Evolutionary conservation across 805 yeast genomes (phyloP), one percentile per base, ranked within the genome.

Genomic region (Ogataea nonfermentans): DNA sequence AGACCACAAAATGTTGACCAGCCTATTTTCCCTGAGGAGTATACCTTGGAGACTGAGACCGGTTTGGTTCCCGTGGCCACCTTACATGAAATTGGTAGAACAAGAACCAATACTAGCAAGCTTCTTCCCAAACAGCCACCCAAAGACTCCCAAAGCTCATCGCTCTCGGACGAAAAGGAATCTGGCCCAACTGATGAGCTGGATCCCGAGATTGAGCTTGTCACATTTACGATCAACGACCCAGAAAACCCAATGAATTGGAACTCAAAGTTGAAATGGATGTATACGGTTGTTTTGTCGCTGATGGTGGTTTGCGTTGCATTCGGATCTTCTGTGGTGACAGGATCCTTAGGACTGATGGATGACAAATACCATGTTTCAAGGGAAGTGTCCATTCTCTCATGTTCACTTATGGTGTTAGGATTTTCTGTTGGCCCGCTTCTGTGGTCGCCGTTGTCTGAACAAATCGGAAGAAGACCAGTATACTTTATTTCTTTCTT

Each of bases 221-320:
- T 90, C 41, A 89, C 96, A 0, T 89, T 88, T 59, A 66, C 70
- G 6, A 67, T 79, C 13, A 74, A 77, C 47, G 98, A 90, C 60
- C 95, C 95, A 0, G 91, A 78, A 52, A 90, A 90, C 63, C 97
- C 97, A 20, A 82, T 81, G 56, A 89, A 89, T 62, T 89, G 97
- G 97, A 65, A 74, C 17, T 39, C 66, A 23, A 49, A 52, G 47
- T 39, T 60, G 15, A 76, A 78, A 57, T 80, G 90, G 86, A 3
- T 61, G 1, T 85, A 82, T 57, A 88, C 97, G 0, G 57, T 83
- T 22, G 48, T 80, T 8, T 67, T 86, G 16, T 79, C 96, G 2
- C 49, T 78, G 23, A 71, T 85, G 47, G 96, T 90, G 35, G 81
- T 90, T 41, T 76, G 88, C 54, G 96, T 91, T 22, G 97, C 97